These are phyloP conservation scores for Ambrosiella xylebori DNA, from an alignment of 2,329 filamentous ascomycete species.

Conservation along the genomic window DNA sequence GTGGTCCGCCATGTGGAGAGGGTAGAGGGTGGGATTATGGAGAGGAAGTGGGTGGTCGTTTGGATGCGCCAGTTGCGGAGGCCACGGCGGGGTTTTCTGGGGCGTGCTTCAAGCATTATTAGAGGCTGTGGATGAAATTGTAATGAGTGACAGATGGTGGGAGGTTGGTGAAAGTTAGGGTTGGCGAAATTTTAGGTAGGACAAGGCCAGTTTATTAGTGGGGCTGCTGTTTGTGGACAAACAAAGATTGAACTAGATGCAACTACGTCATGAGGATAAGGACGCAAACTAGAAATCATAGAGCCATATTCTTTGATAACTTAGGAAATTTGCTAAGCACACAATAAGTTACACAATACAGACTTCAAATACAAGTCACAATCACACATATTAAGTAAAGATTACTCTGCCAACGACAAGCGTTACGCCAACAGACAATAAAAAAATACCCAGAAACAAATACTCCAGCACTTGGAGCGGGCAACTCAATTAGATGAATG, in stretches of 20 bases:
- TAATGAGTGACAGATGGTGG: background rate
- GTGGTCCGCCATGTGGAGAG: constrained; percentile 1
- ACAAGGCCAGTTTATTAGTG: background rate
- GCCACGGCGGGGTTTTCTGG: constrained; percentile 7
- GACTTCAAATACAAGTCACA: too few species aligned
- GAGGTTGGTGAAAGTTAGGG: background rate
- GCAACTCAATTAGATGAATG: background rate
- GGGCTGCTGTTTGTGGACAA: background rate
- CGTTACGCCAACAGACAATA: background rate
- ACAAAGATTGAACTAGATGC: background rate
- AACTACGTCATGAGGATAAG: constrained; percentile 8
- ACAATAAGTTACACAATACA: too few species aligned
- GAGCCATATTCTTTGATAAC: constrained; percentile 13
- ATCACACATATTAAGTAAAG: too few species aligned
- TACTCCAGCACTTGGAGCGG: constrained; percentile 1
- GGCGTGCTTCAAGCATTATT: background rate
- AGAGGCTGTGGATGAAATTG: background rate
- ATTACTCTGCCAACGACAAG: too few species aligned
- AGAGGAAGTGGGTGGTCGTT: constrained; percentile 1
- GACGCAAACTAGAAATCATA: constrained; percentile 1
- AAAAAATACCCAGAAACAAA: background rate
- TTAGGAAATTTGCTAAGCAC: constrained; percentile 9
- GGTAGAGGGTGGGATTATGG: constrained; percentile 1
- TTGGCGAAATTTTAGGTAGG: background rate
- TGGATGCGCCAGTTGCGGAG: constrained; percentile 8